These are phyloP conservation scores for Adiantum capillusveneris DNA, from an alignment of 75 land plant species.

Conservation along the genomic window DNA sequence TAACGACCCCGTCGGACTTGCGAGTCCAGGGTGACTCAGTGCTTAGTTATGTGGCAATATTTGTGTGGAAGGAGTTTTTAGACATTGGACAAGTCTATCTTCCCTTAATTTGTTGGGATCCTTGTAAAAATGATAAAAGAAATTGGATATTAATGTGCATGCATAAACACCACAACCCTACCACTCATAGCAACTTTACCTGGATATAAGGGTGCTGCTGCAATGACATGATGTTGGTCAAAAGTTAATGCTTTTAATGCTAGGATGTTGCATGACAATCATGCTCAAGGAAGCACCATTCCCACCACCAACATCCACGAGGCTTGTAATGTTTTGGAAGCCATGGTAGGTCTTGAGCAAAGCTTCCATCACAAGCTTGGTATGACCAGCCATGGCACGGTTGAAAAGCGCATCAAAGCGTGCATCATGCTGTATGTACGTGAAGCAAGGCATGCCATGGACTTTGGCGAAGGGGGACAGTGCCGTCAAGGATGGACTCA, in stretches of 20 bases:
- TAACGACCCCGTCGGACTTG: no score
- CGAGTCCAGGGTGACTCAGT: no score
- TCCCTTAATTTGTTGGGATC: no score
- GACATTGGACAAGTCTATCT: no score
- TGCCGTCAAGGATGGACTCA: background rate
- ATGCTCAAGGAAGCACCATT: slow-evolving; percentile 35
- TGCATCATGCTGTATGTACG: slow-evolving; percentile 7
- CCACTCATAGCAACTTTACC: no score
- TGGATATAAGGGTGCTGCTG: slow-evolving; percentile 12
- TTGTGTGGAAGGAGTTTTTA: no score
- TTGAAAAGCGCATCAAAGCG: slow-evolving; percentile 24
- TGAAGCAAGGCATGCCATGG: slow-evolving; percentile 5
- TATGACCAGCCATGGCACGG: slow-evolving; percentile 39
- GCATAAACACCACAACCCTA: no score
- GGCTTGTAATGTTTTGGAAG: slow-evolving; percentile 33
- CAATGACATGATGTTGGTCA: slow-evolving; percentile 40
- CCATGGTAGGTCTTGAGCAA: slow-evolving; percentile 45
- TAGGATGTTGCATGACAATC: slow-evolving; percentile 29
- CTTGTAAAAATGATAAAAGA: no score
- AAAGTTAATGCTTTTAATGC: slow-evolving; percentile 27
- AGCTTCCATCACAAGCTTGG: slow-evolving; percentile 42
- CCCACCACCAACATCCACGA: slow-evolving; percentile 86
- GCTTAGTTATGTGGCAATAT: no score
- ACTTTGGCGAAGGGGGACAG: background rate
- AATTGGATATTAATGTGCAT: no score